Base-by-base conservation (phyloP, 306 rosid species). In the Purshia tridentata region DNA sequence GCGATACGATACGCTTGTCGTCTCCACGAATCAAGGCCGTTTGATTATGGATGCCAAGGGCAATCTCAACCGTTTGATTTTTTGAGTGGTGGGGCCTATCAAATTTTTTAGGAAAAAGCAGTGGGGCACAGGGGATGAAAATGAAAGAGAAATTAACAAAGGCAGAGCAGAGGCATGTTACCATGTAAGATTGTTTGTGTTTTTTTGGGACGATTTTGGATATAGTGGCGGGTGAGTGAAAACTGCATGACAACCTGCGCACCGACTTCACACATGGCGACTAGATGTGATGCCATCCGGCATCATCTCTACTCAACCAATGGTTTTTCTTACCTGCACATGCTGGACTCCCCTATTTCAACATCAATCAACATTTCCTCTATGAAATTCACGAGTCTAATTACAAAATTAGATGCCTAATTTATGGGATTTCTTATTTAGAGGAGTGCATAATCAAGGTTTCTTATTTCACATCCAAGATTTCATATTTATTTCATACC, bases 191-290 rank as follows among this genome's bases (percentile, higher is more conserved):
- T 86, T 85, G 84, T 56, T n/a, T 8, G 4, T 55, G 49, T 59
- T 19, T 37, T 14, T 39, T 19, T 54, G 69, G 62, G 35, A 29
- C 2, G 35, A 3, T 2, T 29, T 29, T 29, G 35, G 2, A 29
- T 29, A 29, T 39, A 39, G 35, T 66, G 73, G 71, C 57, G 56
- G 82, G 82, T 75, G 61, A 19, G n/a, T 79, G 96, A 88, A 80
- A 90, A 78, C 64, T 68, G 84, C 91, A 46, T 8, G 53, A 65
- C 87, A 90, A 77, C 89, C 84, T 67, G 81, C 73, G 19, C 55
- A 10, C 13, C 67, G 6, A 52, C 40, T 59, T 40, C 66, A 71
- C 76, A 76, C 73, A 84, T 80, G 84, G 80, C 76, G 52, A 39
- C 55, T 19, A 72, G 63, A 29, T 55, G 56, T 41, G 0, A 4